phyloP scores from a whole-genome alignment of 2,329 filamentous ascomycete genomes.

The Trichoderma semiorbis region DNA sequence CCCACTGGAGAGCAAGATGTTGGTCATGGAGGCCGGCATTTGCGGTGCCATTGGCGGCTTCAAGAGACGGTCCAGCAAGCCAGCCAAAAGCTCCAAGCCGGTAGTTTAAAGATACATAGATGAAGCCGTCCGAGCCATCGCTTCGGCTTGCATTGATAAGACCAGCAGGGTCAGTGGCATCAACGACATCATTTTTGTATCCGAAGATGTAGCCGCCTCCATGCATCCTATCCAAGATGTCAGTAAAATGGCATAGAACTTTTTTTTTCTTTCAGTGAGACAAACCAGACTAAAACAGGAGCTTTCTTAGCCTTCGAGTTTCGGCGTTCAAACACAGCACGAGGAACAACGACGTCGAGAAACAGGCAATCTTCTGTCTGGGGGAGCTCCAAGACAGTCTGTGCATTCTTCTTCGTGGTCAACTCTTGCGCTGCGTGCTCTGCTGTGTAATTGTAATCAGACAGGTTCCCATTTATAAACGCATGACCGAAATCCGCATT shows the following conservation, averaged over 20 bases:
- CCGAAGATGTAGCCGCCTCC: background rate
- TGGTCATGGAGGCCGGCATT: background rate
- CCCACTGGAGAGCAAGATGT: background rate
- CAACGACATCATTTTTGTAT: background rate
- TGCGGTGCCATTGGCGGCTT: background rate
- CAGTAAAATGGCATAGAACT: background rate
- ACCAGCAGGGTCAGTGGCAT: background rate
- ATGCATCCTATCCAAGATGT: background rate
- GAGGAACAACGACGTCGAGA: background rate
- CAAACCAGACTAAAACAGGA: background rate
- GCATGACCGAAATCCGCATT: background rate
- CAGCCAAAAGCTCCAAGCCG: background rate
- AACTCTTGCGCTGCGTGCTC: background rate
- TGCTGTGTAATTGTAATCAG: background rate
- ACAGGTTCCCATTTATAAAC: background rate
- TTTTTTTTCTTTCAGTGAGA: background rate
- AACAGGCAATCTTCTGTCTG: background rate
- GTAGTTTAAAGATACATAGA: background rate
- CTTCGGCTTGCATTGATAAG: background rate
- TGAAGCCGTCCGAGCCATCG: background rate
- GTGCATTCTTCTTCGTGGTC: background rate
- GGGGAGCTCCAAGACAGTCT: background rate
- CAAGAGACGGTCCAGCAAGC: background rate
- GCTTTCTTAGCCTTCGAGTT: background rate
- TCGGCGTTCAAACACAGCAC: background rate